These are phyloP conservation scores for Camillea tinctor DNA, from an alignment of 2,329 filamentous ascomycete species.

Conservation along the genomic window DNA sequence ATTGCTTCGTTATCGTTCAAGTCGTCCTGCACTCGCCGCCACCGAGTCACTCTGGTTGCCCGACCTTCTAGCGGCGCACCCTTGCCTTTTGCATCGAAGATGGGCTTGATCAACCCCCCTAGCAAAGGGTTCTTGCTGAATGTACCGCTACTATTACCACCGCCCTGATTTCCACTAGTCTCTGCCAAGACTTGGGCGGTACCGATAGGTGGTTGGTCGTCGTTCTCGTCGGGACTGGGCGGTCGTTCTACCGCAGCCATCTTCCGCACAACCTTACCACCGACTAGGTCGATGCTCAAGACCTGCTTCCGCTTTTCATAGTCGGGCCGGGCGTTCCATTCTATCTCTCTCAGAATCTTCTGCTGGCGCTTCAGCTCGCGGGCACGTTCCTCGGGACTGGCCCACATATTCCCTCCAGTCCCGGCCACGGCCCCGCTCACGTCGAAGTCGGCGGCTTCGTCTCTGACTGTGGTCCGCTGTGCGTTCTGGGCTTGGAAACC, in stretches of 20 bases:
- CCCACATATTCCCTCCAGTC: constrained; percentile 70
- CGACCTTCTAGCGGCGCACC: constrained; percentile 43
- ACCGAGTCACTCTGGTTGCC: constrained; percentile 44
- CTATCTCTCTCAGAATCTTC: constrained; percentile 77
- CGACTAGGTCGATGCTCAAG: constrained; percentile 78
- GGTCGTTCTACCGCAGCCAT: constrained; percentile 65
- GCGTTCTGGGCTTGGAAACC: constrained; percentile 85
- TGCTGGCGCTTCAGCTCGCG: constrained; percentile 83
- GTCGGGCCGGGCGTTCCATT: constrained; percentile 80
- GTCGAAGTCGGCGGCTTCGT: constrained; percentile 72
- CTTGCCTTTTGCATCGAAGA: constrained; percentile 55
- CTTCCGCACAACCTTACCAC: constrained; percentile 71
- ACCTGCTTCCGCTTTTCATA: constrained; percentile 87
- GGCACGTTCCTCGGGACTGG: constrained; percentile 77
- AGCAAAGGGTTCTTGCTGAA: constrained; percentile 70
- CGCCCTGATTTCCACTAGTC: constrained; percentile 35
- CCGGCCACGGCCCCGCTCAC: constrained; percentile 45
- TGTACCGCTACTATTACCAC: constrained; percentile 51
- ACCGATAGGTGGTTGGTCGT: constrained; percentile 26
- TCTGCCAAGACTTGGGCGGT: constrained; percentile 28
- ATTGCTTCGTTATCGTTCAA: constrained; percentile 57
- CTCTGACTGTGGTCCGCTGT: constrained; percentile 76
- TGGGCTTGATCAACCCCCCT: constrained; percentile 63
- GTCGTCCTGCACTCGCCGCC: constrained; percentile 62
- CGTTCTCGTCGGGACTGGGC: constrained; percentile 49